Conservation (phyloP, 1,284 basidiomycete species). For the Peniophora sp. region DNA sequence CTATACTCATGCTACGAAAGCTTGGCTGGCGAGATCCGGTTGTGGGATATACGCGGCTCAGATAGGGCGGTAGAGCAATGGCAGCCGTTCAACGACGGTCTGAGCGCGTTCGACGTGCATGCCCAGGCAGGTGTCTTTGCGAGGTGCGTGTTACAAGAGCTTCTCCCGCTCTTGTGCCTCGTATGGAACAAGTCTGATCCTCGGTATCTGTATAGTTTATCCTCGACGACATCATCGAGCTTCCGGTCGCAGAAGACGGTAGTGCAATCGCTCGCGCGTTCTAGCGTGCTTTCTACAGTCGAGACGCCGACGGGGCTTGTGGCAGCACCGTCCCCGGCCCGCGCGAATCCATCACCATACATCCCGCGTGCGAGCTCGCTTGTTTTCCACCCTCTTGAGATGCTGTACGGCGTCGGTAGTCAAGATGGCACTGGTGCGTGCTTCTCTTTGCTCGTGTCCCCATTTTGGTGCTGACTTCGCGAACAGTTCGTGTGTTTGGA, state of each 20-base stretch:
- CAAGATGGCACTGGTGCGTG: constrained; percentile 65
- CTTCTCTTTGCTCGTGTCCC: constrained; percentile 1
- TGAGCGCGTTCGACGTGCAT: constrained; percentile 87
- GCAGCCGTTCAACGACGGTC: constrained; percentile 62
- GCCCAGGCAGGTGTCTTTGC: constrained; percentile 82
- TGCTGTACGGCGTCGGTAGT: constrained; percentile 68
- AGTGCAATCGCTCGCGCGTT: constrained; percentile 46
- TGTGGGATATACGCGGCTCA: constrained; percentile 85
- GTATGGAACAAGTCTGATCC: constrained; percentile 4
- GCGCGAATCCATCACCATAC: constrained; percentile 46
- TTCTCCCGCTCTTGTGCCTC: background rate
- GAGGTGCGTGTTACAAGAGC: constrained; percentile 47
- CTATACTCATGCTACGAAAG: constrained; percentile 31
- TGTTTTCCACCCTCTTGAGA: constrained; percentile 73
- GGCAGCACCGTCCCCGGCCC: constrained; percentile 33
- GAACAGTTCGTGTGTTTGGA: background rate
- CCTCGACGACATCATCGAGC: constrained; percentile 46
- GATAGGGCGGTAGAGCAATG: constrained; percentile 59
- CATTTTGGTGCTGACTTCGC: background rate
- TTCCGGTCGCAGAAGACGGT: constrained; percentile 58
- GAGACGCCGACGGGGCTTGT: constrained; percentile 45
- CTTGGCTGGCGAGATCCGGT: constrained; percentile 82
- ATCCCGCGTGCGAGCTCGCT: constrained; percentile 58
- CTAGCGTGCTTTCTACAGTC: constrained; percentile 38
- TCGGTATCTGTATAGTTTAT: constrained; percentile 39